Base-by-base conservation (phyloP, 1,284 basidiomycete genomes). In the Rhizoctonia solani region DNA sequence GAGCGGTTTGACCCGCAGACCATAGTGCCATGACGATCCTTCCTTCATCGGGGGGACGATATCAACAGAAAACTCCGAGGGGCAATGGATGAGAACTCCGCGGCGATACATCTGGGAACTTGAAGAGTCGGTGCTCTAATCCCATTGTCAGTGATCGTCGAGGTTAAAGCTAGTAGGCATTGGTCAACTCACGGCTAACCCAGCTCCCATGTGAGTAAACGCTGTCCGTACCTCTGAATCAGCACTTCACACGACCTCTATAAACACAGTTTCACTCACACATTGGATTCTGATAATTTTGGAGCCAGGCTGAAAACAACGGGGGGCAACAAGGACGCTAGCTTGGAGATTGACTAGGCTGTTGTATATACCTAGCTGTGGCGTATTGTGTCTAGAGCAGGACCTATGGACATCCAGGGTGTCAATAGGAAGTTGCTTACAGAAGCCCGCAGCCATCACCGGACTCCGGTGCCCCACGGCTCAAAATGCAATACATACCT, bases 41-140 rank as follows among this genome's bases (percentile, higher is more conserved):
- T 69, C 56, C 44, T 71, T 71, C 32, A 55, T 37, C 6, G 70
- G 68, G 27, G 69, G 68, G 23, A 53, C 58, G 39, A 71, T 67
- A 30, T 67, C 66, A 66, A 68, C 66, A 59, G 66, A 59, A 56
- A 54, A 71, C 32, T 71, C 61, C 23, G 61, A 47, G 14, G 70
- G 70, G 49, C 68, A 69, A 46, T 71, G 63, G 42, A 68, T 69
- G 30, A 69, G 54, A 46, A 71, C 69, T 41, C 69, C 69, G 25
- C 68, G 66, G 19, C 70, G 70, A 52, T 71, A 71, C 47, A 50
- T 56, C 66, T 71, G 70, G 11, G 68, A 68, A 32, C 67, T 53
- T n/a, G 58, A 68, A 23, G 67, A 68, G 50, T 61, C 49, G 56
- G 49, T 49, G 56, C 50, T 59, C 55, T 54, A 59, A 49, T 52